These are phyloP conservation scores for Juglanconis oblonga DNA, from an alignment of 2,329 filamentous ascomycete genomes.

Conservation along the genomic window DNA sequence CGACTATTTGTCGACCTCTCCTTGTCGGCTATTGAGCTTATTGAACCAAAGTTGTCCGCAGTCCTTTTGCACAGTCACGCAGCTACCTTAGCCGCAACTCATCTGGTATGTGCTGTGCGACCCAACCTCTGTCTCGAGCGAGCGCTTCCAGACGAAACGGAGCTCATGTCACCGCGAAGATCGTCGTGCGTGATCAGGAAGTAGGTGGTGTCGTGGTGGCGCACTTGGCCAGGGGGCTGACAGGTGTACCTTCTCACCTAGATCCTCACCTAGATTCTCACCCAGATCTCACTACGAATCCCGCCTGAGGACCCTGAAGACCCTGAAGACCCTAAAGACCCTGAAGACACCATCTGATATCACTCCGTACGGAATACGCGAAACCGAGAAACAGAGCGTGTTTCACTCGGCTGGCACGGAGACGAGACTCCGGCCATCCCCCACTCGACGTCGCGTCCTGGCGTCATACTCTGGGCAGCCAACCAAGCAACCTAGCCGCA, in stretches of 20 bases:
- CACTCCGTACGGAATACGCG: background rate
- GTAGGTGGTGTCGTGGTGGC: too few relatives aligned
- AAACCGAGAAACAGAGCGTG: background rate
- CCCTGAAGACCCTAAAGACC: too few relatives aligned
- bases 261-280: background rate
- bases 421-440: slow-evolving; percentile 8
- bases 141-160: background rate
- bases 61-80: too few relatives aligned
- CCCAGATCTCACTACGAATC: background rate
- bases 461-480: too few relatives aligned
- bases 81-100: too few relatives aligned
- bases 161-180: background rate
- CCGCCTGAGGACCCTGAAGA: too few relatives aligned
- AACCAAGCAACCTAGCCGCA: background rate
- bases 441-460: background rate
- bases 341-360: background rate
- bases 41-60: too few relatives aligned
- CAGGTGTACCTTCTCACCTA: background rate
- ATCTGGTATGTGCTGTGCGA: background rate
- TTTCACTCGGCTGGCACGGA: slow-evolving; percentile 6
- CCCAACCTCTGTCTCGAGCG: background rate
- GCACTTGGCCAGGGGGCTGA: background rate
- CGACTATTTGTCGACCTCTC: too few relatives aligned
- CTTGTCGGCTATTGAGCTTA: background rate
- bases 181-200: background rate